phyloP scores from a whole-genome alignment of 2,329 filamentous ascomycete species.

The Colletotrichum sp. region DNA sequence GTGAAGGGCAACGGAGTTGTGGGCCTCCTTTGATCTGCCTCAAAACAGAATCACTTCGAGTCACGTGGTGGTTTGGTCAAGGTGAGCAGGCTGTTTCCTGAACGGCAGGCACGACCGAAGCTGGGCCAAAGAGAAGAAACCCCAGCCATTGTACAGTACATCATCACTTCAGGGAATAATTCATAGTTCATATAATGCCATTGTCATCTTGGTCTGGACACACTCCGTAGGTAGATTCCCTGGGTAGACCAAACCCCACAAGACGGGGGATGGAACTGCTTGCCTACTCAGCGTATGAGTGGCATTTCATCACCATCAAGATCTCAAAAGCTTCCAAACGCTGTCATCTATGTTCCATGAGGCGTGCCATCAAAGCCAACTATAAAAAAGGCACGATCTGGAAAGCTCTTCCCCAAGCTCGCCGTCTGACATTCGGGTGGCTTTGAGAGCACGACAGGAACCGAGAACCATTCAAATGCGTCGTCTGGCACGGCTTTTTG shows the following conservation, averaged over 20 bases:
- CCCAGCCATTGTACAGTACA: neutral
- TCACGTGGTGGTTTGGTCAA: neutral
- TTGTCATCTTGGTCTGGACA: neutral
- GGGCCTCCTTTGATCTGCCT: neutral
- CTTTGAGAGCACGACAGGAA: neutral
- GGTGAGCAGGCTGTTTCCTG: neutral
- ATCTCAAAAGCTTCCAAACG: rapidly evolving
- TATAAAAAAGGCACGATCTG: neutral
- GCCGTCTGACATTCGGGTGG: neutral
- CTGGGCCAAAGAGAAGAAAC: neutral
- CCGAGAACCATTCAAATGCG: neutral
- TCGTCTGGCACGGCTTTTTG: neutral
- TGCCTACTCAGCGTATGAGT: neutral
- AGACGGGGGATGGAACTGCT: neutral
- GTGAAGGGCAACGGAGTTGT: neutral
- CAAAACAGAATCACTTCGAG: neutral
- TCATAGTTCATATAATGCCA: neutral
- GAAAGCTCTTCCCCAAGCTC: neutral
- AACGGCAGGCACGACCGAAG: neutral
- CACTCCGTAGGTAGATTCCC: neutral
- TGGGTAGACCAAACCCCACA: neutral
- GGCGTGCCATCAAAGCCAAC: neutral
- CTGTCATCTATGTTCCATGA: rapidly evolving
- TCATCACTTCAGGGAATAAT: rapidly evolving
- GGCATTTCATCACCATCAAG: neutral